Percentiles rank a stretch among this genome's conserved stretches.
Conservation (phyloP, 1,139 yeast genomes). For the Yamadazyma jaroonii region DNA sequence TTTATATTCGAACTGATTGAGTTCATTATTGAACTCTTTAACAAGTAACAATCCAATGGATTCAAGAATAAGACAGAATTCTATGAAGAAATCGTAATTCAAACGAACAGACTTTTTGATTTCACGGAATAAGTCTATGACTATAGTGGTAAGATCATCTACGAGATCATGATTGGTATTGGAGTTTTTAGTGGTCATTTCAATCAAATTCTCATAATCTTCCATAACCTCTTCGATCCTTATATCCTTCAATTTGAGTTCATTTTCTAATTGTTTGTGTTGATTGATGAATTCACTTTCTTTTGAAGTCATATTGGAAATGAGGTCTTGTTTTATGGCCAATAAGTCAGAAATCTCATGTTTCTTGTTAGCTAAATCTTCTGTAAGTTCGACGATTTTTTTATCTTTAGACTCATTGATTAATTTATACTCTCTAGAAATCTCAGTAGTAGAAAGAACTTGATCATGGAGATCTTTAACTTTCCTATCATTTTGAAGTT, state of each 20-base stretch:
- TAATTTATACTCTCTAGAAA: slow-evolving; percentile 20
- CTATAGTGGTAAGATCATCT: slow-evolving; percentile 24
- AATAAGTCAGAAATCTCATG: slow-evolving; percentile 29
- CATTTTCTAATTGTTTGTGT: slow-evolving; percentile 46
- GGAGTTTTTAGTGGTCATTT: slow-evolving; percentile 29
- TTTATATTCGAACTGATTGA: slow-evolving; percentile 29
- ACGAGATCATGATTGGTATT: slow-evolving; percentile 28
- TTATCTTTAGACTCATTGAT: slow-evolving; percentile 32
- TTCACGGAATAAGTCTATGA: slow-evolving; percentile 19
- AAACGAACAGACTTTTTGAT: slow-evolving; percentile 20
- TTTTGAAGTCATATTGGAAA: slow-evolving; percentile 64
- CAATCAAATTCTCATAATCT: slow-evolving; percentile 54
- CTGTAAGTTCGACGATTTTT: slow-evolving; percentile 25
- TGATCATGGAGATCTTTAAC: slow-evolving; percentile 22
- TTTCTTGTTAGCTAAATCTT: slow-evolving; percentile 21
- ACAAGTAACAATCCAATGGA: slow-evolving; percentile 72
- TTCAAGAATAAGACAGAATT: slow-evolving; percentile 64
- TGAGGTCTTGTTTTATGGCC: slow-evolving; percentile 55
- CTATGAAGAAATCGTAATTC: slow-evolving; percentile 30
- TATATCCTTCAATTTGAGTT: slow-evolving; percentile 40
- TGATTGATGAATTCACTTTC: slow-evolving; percentile 60
- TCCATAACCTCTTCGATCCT: slow-evolving; percentile 37
- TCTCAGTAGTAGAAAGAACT: slow-evolving; percentile 7
- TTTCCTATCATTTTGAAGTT: slow-evolving; percentile 7
- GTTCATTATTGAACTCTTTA: slow-evolving; percentile 27